These are phyloP conservation scores for Colletotrichum coccodes DNA, from an alignment of 2,329 filamentous ascomycete genomes.

Conservation along the genomic window DNA sequence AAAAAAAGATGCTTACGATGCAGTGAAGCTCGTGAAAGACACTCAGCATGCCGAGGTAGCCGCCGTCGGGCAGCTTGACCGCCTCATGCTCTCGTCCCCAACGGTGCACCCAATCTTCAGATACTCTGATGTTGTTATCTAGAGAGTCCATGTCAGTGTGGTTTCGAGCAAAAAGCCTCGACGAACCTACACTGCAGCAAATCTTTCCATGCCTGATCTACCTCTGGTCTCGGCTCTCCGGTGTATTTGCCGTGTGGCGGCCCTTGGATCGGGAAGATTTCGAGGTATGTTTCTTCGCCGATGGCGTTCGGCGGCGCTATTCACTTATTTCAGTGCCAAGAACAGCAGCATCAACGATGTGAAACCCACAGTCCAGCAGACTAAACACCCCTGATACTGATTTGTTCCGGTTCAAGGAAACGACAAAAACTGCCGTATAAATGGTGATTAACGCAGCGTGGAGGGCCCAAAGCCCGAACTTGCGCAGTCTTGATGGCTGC, in stretches of 20 bases:
- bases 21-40: conserved; percentile 31
- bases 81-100: conserved; percentile 29
- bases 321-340: background rate
- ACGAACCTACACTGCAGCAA: conserved; percentile 17
- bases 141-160: background rate
- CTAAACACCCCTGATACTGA: background rate
- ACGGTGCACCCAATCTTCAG: conserved; percentile 25
- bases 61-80: conserved; percentile 27
- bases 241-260: conserved; percentile 30
- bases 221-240: conserved; percentile 22
- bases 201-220: conserved; percentile 29
- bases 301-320: conserved; percentile 14
- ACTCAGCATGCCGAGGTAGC: conserved; percentile 31
- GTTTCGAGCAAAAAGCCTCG: fast-evolving
- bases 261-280: conserved; percentile 28
- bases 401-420: background rate
- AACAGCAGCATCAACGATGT: no score
- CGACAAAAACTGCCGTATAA: conserved; percentile 13
- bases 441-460: conserved; percentile 6
- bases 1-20: background rate
- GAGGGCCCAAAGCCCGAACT: conserved; percentile 10
- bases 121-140: conserved; percentile 31
- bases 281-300: conserved; percentile 21
- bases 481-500: background rate
- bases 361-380: conserved; percentile 17